Evolutionary conservation across 768 basidiomycete genomes (phyloP), one percentile per base, ranked within the genome.

Genomic region (Boletus rubroflammeus): DNA sequence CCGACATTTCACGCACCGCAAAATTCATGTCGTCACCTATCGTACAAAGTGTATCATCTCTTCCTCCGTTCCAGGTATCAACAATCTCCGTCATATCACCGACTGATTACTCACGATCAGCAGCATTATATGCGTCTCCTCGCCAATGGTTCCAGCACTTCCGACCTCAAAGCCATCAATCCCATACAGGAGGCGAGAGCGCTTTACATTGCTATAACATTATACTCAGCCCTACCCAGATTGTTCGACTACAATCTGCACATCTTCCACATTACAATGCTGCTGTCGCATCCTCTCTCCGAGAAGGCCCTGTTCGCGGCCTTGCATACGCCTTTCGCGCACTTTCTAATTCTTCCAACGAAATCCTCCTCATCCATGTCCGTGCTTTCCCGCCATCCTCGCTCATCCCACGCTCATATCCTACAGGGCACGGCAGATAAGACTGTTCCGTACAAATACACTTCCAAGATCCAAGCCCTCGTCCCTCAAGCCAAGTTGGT

Each of bases 11-110:
- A 29, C 78, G 84, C 19, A 90, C 88, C 0, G 78, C 83, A 11
- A 88, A 85, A 67, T 83, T 90, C 66, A 87, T 90, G 81, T 88
- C 87, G 6, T 83, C 85, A 3, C 87, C 88, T 0, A 60, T 90
- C 14, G 78, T 89, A n/a, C 87, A 89, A 68, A 74, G 78, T 13
- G 60, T 88, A 11, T 78, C 86, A 0, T 79, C 86, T 13, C 86
- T 82, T 61, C 73, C 75, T 19, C 81, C 84, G 6, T 80, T 84
- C 55, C 79, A 80, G 55, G 86, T 88, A 61, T 53, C 78, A 69
- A 28, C 11, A 9, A 45, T 47, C 40, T 50, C 56, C 21, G 15
- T 31, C 28, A 38, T 50, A 34, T 14, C 44, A 41, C 35, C 19
- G n/a, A 3, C 9, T 29, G 47, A 39, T 49, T 7, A 10, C 47